Evolutionary conservation across 129 eudicot genomes (phyloP).

Genomic region (Chrysanthemum makinoi): DNA sequence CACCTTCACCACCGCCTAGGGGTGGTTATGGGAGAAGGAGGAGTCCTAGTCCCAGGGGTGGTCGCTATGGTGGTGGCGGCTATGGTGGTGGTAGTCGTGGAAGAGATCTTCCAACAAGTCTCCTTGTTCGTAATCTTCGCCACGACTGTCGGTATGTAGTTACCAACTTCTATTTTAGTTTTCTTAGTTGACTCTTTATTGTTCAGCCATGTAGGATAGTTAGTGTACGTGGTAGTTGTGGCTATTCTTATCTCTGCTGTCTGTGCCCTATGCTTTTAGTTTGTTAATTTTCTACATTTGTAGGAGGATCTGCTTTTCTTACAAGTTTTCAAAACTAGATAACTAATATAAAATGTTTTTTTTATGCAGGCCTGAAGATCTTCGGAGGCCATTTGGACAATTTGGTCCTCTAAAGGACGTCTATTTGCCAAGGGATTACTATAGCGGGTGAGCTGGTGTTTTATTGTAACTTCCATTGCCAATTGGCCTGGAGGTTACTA

Average conservation of each 20-base stretch:
- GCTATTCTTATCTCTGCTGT: not conserved
- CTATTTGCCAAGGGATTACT: conserved; percentile 85
- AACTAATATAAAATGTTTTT: not conserved
- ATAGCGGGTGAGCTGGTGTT: conserved; percentile 70
- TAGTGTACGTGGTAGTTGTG: not conserved
- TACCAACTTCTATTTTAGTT: not conserved
- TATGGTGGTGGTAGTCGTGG: conserved; percentile 56
- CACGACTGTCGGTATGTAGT: conserved; percentile 71
- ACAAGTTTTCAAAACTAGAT: not conserved
- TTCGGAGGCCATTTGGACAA: conserved; percentile 78
- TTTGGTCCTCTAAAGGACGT: conserved; percentile 82
- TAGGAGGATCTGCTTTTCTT: no score
- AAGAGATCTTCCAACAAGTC: conserved; percentile 80
- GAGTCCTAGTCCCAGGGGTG: conserved; percentile 89
- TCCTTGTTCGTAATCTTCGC: conserved; percentile 86
- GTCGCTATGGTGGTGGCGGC: conserved; percentile 46
- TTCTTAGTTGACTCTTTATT: not conserved
- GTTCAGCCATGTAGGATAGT: not conserved
- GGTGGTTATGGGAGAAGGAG: conserved; percentile 88
- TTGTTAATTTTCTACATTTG: no score
- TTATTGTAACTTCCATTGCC: not conserved
- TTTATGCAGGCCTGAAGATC: conserved; percentile 75
- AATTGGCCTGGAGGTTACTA: conserved; percentile 4
- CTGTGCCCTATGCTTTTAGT: no score
- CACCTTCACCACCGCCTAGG: conserved; percentile 88